Evolutionary conservation across 2,329 filamentous ascomycete species (phyloP).

Genomic region (Paracamarosporium sp.): DNA sequence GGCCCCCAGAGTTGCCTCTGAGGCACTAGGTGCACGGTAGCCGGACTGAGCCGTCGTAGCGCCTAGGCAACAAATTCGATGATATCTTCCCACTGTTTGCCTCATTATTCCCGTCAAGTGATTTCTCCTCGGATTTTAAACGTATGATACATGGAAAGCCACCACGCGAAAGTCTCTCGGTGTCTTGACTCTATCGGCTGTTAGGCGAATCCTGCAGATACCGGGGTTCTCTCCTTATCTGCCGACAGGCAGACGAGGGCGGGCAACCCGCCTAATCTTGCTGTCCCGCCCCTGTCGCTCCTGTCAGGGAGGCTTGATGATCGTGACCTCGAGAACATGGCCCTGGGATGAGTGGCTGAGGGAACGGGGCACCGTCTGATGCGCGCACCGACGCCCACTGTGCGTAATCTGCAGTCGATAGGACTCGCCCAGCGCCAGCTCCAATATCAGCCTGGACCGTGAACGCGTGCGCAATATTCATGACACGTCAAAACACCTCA

Average conservation of each 20-base stretch:
- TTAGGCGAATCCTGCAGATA: not conserved
- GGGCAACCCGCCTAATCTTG: not conserved
- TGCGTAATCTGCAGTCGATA: not conserved
- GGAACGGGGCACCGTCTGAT: slow-evolving; percentile 10
- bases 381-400: not conserved
- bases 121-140: not conserved
- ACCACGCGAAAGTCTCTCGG: not conserved
- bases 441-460: not conserved
- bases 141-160: not conserved
- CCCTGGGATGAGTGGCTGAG: slow-evolving; percentile 4
- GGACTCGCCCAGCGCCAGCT: not conserved
- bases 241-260: not conserved
- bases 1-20: too few relatives aligned
- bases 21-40: too few relatives aligned
- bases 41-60: too few relatives aligned
- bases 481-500: not conserved
- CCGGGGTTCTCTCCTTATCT: not conserved
- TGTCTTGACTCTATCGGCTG: not conserved
- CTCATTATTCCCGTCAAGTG: too few relatives aligned
- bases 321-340: not conserved
- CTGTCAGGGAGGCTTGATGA: not conserved
- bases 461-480: not conserved
- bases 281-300: not conserved
- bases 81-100: not conserved
- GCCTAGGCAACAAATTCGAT: too few relatives aligned